Conservation (phyloP, 352 stramenopile species). For the Globisporangium recalcitrans region DNA sequence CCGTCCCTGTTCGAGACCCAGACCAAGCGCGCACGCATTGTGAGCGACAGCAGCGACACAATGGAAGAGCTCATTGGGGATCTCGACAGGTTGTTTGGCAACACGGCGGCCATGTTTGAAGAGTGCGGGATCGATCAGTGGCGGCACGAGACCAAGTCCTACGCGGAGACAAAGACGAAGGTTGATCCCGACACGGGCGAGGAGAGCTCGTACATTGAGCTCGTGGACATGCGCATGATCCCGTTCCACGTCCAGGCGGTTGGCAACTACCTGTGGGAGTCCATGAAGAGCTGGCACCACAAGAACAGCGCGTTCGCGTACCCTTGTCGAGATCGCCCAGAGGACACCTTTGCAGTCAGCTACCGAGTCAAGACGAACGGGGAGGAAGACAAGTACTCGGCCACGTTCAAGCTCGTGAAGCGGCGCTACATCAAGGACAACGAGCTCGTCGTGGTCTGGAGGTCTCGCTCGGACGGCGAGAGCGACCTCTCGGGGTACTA, state of each 20-base stretch:
- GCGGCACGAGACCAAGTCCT: slow-evolving; percentile 7
- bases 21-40: not conserved
- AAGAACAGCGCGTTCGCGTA: slow-evolving; percentile 11
- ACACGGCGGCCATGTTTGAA: slow-evolving; percentile 10
- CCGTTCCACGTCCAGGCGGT: slow-evolving; percentile 12
- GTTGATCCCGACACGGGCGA: not conserved
- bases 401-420: slow-evolving; percentile 15
- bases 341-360: slow-evolving; percentile 15
- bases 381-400: slow-evolving; percentile 7
- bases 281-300: slow-evolving; percentile 14
- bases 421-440: slow-evolving; percentile 14
- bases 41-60: not conserved
- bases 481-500: slow-evolving; percentile 9
- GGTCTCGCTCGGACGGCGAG: slow-evolving; percentile 13
- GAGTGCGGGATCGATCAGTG: slow-evolving; percentile 8
- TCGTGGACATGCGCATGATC: slow-evolving; percentile 15
- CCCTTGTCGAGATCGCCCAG: slow-evolving; percentile 7
- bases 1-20: not conserved
- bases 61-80: slow-evolving; percentile 14
- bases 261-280: slow-evolving; percentile 15
- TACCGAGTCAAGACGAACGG: slow-evolving; percentile 7
- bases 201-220: slow-evolving; percentile 9
- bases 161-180: slow-evolving; percentile 9
- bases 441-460: slow-evolving; percentile 15
- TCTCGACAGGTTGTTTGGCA: slow-evolving; percentile 3